A percentile compares a stretch with the other conserved stretches of the same genome.
Conservation (phyloP, 1,284 basidiomycete genomes). For the Apiotrichum veenhuisii region DNA sequence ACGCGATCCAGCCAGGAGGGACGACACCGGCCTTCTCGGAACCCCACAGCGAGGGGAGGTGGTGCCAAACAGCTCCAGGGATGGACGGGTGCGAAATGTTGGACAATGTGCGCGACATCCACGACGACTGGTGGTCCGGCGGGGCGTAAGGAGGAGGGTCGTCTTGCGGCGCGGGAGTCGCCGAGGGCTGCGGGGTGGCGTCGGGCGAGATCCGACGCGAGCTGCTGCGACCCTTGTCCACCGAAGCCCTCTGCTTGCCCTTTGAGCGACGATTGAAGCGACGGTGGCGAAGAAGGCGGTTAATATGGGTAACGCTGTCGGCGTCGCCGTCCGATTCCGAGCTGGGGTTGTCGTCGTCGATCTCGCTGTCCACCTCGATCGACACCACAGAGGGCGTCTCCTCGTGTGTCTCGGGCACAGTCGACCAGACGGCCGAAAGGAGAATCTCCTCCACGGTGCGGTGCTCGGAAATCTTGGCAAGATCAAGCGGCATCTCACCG, state of each 20-base stretch:
- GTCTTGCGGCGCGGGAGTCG: constrained; percentile 21
- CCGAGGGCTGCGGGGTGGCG: constrained; percentile 4
- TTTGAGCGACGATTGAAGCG: constrained; percentile 7
- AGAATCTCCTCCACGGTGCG: constrained; percentile 51
- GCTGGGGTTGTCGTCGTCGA: constrained; percentile 49
- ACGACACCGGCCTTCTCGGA: constrained; percentile 9
- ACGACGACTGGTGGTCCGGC: constrained; percentile 25
- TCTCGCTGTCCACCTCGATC: constrained; percentile 25
- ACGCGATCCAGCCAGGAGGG: constrained; percentile 36
- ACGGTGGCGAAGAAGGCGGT: constrained; percentile 12
- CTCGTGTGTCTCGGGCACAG: constrained; percentile 14
- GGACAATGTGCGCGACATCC: constrained; percentile 43
- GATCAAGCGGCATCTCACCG: constrained; percentile 75
- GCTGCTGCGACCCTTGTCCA: not conserved
- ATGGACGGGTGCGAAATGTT: constrained; percentile 33
- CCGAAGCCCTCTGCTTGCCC: constrained; percentile 18
- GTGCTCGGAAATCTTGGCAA: constrained; percentile 60
- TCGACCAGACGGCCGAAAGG: constrained; percentile 44
- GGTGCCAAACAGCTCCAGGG: constrained; percentile 38
- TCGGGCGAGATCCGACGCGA: constrained; percentile 8
- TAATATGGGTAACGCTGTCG: constrained; percentile 11
- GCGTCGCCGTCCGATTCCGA: constrained; percentile 33
- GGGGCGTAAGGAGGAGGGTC: constrained; percentile 42
- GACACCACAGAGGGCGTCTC: constrained; percentile 5
- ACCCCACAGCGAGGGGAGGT: constrained; percentile 20